These are phyloP conservation scores for Leccinum variabile DNA, from an alignment of 1,284 basidiomycete genomes.

Conservation along the genomic window DNA sequence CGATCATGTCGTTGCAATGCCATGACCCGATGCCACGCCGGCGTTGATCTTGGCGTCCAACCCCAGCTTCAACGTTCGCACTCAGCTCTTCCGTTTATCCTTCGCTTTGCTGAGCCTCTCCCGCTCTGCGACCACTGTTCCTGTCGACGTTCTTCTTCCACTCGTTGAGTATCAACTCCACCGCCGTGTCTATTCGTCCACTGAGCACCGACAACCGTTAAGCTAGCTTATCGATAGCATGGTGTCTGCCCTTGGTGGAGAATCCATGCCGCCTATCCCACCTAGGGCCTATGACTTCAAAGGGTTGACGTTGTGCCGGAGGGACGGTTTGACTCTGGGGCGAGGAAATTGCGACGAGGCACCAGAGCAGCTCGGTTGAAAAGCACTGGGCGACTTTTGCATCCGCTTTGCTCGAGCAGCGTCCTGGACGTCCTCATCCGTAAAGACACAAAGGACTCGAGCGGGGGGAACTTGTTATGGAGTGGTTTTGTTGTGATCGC, in stretches of 20 bases:
- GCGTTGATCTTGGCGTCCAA: slow-evolving; percentile 47
- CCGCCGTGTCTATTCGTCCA: slow-evolving; percentile 74
- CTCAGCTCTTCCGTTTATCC: slow-evolving; percentile 77
- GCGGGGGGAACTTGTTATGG: slow-evolving; percentile 95
- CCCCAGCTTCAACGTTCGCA: slow-evolving; percentile 44
- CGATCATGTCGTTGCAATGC: slow-evolving; percentile 37
- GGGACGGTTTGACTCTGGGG: slow-evolving; percentile 35
- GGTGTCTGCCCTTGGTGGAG: slow-evolving; percentile 27
- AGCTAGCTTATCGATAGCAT: slow-evolving; percentile 57
- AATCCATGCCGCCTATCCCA: slow-evolving; percentile 71
- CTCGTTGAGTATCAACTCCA: slow-evolving; percentile 65
- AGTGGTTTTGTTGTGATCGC: slow-evolving; percentile 97
- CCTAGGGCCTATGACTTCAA: slow-evolving; percentile 58
- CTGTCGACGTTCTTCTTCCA: slow-evolving; percentile 77
- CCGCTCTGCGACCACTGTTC: slow-evolving; percentile 84
- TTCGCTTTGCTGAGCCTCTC: slow-evolving; percentile 73
- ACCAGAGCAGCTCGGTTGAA: slow-evolving; percentile 33
- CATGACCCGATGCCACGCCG: slow-evolving; percentile 38
- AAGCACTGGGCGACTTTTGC: slow-evolving; percentile 25
- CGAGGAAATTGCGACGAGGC: slow-evolving; percentile 38
- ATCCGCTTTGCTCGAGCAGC: slow-evolving; percentile 64
- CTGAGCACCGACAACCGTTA: slow-evolving; percentile 73
- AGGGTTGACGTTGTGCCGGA: slow-evolving; percentile 50
- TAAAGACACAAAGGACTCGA: slow-evolving; percentile 87
- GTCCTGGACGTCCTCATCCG: slow-evolving; percentile 78